Percentiles rank a stretch among this genome's conserved stretches.
phyloP scores from a whole-genome alignment of 306 rosid species.

The Calophaca sinica region DNA sequence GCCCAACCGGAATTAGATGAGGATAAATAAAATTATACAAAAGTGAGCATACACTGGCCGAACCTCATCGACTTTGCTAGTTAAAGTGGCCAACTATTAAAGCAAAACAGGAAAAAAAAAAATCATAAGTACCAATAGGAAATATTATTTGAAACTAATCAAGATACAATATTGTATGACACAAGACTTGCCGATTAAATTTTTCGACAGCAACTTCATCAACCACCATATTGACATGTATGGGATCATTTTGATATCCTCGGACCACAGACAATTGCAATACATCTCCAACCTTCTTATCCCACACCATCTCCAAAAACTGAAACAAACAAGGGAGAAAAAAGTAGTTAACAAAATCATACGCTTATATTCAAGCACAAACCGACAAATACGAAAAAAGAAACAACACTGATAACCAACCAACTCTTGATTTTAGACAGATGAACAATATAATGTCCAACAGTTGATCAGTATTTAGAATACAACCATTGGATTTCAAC shows the following conservation, averaged over 20 bases:
- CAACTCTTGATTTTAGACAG: too few species aligned
- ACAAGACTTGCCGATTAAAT: background rate
- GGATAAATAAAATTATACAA: background rate
- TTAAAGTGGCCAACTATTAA: background rate
- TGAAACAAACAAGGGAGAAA: background rate
- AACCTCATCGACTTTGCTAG: background rate
- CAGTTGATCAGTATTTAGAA: too few species aligned
- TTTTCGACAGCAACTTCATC: background rate
- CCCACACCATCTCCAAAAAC: background rate
- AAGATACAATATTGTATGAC: background rate
- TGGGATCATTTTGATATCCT: background rate
- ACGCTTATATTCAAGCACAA: background rate
- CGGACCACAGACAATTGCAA: background rate
- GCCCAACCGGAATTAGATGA: background rate
- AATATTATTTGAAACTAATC: background rate
- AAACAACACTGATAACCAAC: background rate
- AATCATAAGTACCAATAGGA: background rate
- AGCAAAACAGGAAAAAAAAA: background rate
- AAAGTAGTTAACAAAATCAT: conserved; percentile 4
- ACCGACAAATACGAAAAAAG: background rate
- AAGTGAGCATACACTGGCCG: too few species aligned
- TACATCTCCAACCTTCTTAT: background rate
- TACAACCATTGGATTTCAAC: too few species aligned
- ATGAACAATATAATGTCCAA: too few species aligned
- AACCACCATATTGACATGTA: background rate